Conservation (phyloP, 164 flowering plant species). For the Vitis vinifera region DNA sequence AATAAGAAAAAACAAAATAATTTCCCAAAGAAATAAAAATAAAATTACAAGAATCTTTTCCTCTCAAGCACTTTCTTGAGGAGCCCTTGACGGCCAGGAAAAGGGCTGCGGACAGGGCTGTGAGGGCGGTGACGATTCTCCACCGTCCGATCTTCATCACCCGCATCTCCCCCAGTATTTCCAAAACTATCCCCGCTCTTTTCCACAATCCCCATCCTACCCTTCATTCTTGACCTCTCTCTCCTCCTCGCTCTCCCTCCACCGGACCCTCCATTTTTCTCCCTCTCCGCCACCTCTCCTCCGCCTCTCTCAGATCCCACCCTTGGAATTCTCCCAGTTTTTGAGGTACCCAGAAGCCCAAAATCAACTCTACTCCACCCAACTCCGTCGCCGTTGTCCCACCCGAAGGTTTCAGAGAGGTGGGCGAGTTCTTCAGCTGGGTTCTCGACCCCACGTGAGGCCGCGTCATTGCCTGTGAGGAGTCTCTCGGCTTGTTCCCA, state of each 20-base stretch:
- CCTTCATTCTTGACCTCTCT: conserved; percentile 15
- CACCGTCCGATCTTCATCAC: conserved; percentile 6
- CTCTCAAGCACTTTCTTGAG: conserved; percentile 34
- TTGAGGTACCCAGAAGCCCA: conserved; percentile 68
- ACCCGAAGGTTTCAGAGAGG: conserved; percentile 67
- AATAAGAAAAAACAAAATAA: too few relatives aligned
- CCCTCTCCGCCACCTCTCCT: neutral
- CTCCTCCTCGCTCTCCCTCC: conserved; percentile 17
- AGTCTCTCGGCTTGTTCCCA: conserved; percentile 72
- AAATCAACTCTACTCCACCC: conserved; percentile 71
- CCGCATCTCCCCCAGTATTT: neutral
- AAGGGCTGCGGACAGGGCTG: conserved; percentile 29
- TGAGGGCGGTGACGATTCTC: neutral
- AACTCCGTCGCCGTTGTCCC: conserved; percentile 68
- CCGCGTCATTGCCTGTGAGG: conserved; percentile 37
- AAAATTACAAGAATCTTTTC: too few relatives aligned
- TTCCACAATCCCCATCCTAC: conserved; percentile 6
- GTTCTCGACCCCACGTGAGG: neutral
- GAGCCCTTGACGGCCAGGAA: conserved; percentile 67
- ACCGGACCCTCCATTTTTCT: neutral
- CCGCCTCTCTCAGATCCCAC: neutral
- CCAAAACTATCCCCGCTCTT: neutral
- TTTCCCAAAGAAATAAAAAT: too few relatives aligned
- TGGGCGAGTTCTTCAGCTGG: conserved; percentile 54
- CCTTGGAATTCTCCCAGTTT: conserved; percentile 72